These are phyloP conservation scores for Leishmania lainsoni DNA, from an alignment of 208 protist genomes.

Conservation along the genomic window DNA sequence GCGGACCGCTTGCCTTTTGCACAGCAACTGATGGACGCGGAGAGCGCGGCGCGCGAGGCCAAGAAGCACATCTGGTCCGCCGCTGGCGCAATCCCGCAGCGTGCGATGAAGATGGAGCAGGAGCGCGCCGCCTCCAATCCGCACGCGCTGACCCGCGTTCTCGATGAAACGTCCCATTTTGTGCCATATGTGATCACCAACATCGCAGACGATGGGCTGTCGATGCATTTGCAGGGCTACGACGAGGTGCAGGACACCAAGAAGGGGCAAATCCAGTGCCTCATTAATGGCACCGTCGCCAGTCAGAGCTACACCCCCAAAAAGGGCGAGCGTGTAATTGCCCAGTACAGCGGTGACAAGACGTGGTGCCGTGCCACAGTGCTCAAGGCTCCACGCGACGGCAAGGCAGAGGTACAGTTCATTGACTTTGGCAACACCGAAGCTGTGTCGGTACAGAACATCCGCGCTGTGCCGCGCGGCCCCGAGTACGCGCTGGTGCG, in stretches of 20 bases:
- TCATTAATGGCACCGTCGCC: slow-evolving; percentile 55
- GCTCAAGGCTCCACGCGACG: slow-evolving; percentile 42
- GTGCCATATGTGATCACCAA: slow-evolving; percentile 60
- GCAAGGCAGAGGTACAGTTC: slow-evolving; percentile 69
- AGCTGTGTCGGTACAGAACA: slow-evolving; percentile 45
- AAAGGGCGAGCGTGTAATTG: slow-evolving; percentile 73
- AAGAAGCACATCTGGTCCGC: slow-evolving; percentile 70
- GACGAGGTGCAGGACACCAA: slow-evolving; percentile 42
- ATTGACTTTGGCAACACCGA: slow-evolving; percentile 89
- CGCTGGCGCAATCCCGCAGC: slow-evolving; percentile 54
- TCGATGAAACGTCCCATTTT: slow-evolving; percentile 53
- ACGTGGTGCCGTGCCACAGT: slow-evolving; percentile 84
- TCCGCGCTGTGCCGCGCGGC: slow-evolving; percentile 69
- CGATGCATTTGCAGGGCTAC: slow-evolving; percentile 74
- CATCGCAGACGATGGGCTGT: slow-evolving; percentile 72
- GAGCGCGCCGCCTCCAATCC: slow-evolving; percentile 50
- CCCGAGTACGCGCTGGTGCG: slow-evolving; percentile 74
- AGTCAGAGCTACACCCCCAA: slow-evolving; percentile 38
- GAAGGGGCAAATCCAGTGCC: slow-evolving; percentile 54
- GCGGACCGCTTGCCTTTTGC: slow-evolving; percentile 72
- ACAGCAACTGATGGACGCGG: slow-evolving; percentile 75
- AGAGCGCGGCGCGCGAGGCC: slow-evolving; percentile 52
- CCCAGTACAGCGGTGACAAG: slow-evolving; percentile 77
- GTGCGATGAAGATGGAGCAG: slow-evolving; percentile 65
- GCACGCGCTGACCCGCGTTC: slow-evolving; percentile 36